Conservation (phyloP, 371 early-diverging fungal genomes). For the Cladochytrium tenue region DNA sequence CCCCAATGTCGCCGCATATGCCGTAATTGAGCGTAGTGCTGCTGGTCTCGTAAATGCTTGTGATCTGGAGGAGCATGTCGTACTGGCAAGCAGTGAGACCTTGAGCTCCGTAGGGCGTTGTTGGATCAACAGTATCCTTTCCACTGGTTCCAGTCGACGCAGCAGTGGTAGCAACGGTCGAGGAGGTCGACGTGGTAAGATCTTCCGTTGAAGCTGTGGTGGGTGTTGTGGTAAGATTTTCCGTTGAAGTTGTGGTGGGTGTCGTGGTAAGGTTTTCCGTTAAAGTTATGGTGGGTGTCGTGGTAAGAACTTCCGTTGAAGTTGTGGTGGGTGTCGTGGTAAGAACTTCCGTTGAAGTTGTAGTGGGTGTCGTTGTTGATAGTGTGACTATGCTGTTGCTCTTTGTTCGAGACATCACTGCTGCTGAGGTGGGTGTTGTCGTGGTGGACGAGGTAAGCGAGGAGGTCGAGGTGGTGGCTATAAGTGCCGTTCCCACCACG, state of each 20-base stretch:
- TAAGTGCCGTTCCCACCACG: background rate
- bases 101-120: slow-evolving; percentile 1
- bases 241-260: background rate
- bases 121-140: background rate
- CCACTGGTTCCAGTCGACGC: background rate
- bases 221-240: background rate
- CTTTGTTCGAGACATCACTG: background rate
- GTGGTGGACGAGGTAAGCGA: background rate
- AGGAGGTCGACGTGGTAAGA: background rate
- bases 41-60: slow-evolving; percentile 12
- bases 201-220: background rate
- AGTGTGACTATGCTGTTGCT: no score
- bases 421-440: background rate
- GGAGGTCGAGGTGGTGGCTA: background rate
- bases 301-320: background rate
- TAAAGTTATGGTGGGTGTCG: background rate
- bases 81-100: slow-evolving; percentile 14
- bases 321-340: background rate
- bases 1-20: slow-evolving; percentile 10
- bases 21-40: slow-evolving; percentile 4
- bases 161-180: background rate
- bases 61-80: slow-evolving; percentile 12
- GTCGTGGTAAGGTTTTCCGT: background rate
- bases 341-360: no score
- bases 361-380: no score